A percentile compares a stretch with the other conserved stretches of the same genome.
Evolutionary conservation across 305 asterid genomes (phyloP).

Genomic region (Ruellia speciosa): DNA sequence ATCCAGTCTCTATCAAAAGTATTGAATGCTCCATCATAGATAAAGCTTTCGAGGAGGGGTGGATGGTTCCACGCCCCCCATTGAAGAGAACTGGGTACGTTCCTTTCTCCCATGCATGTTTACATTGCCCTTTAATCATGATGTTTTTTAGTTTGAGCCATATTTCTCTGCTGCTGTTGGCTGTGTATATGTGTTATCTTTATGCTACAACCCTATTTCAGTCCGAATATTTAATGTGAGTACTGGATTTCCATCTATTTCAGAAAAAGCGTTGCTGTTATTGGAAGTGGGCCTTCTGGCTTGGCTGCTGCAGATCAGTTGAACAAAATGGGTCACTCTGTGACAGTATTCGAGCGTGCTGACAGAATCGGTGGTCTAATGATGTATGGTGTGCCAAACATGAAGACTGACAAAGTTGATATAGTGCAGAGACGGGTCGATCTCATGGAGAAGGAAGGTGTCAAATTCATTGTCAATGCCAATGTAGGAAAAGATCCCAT

Average conservation of each 20-base stretch:
- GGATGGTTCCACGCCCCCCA: slow-evolving; percentile 99
- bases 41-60: slow-evolving; percentile 93
- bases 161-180: too few species aligned
- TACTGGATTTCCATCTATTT: slow-evolving; percentile 1
- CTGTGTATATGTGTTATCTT: too few species aligned
- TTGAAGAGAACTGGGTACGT: slow-evolving; percentile 66
- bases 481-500: slow-evolving; percentile 72
- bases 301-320: slow-evolving; percentile 99
- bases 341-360: slow-evolving; percentile 86
- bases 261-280: slow-evolving; percentile 79
- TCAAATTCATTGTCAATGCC: slow-evolving; percentile 76
- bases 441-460: slow-evolving; percentile 91
- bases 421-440: slow-evolving; percentile 86
- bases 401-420: slow-evolving; percentile 88
- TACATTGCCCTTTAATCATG: neutral
- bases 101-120: neutral
- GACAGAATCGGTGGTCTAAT: slow-evolving; percentile 97
- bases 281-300: slow-evolving; percentile 98
- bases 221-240: neutral
- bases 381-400: slow-evolving; percentile 99
- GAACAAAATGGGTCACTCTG: slow-evolving; percentile 78
- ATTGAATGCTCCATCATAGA: slow-evolving; percentile 95
- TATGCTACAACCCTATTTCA: neutral
- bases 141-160: neutral
- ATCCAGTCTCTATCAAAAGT: slow-evolving; percentile 89